Percentiles rank a stretch among this genome's conserved stretches.
phyloP scores from a whole-genome alignment of 177 flowering plant genomes.

The Viscum album region DNA sequence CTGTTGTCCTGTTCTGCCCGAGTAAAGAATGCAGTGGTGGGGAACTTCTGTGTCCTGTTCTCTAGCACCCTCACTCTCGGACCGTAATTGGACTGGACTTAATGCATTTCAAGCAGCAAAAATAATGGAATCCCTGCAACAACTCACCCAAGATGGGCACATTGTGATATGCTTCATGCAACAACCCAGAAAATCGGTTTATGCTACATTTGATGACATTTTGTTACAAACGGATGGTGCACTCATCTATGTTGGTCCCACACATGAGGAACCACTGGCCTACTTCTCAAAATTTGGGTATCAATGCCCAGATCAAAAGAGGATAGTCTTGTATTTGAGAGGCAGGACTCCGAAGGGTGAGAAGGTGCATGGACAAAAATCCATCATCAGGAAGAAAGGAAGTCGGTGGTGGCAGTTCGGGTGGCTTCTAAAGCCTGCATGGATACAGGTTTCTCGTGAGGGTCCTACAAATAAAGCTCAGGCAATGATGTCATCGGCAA shows the following conservation, averaged over 20 bases:
- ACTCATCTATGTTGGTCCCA: conserved; percentile 85
- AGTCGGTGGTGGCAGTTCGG: conserved; percentile 90
- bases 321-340: conserved; percentile 75
- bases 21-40: no score
- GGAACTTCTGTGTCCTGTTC: no score
- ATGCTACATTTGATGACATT: conserved; percentile 87
- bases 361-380: conserved; percentile 18
- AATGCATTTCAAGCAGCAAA: conserved; percentile 98
- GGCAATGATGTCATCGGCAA: conserved; percentile 91
- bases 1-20: no score
- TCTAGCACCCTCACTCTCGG: no score
- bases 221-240: conserved; percentile 75
- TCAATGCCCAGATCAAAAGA: conserved; percentile 74
- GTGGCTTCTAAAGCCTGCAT: conserved; percentile 86
- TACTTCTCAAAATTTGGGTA: conserved; percentile 89
- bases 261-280: conserved; percentile 52
- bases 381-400: conserved; percentile 34
- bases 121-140: conserved; percentile 87
- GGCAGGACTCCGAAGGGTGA: neutral
- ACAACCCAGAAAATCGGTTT: conserved; percentile 94
- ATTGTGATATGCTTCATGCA: conserved; percentile 96
- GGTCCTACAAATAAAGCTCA: conserved; percentile 96
- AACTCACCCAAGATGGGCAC: conserved; percentile 90
- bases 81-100: no score
- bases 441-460: conserved; percentile 99